Evolutionary conservation across 1,284 basidiomycete genomes (phyloP).

Genomic region (Ganoderma multipileum): DNA sequence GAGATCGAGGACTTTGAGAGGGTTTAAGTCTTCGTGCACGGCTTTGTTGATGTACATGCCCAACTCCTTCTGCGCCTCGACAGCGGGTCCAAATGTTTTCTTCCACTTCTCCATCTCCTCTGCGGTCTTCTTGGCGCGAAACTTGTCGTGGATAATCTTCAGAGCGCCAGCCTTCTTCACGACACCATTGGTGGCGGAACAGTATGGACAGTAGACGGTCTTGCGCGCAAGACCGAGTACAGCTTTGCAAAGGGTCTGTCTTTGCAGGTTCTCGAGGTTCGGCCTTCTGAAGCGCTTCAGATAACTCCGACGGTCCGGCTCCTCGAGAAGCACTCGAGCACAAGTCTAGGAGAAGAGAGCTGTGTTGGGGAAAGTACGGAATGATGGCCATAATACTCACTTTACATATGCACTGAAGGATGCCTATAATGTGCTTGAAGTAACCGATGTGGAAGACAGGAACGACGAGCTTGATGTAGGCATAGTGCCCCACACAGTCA

Average conservation of each 20-base stretch:
- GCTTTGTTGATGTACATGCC: conserved; percentile 89
- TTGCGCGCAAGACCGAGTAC: conserved; percentile 92
- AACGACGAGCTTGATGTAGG: conserved; percentile 94
- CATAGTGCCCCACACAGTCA: conserved; percentile 98
- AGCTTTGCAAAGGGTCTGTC: conserved; percentile 87
- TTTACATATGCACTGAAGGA: conserved; percentile 97
- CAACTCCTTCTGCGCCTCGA: conserved; percentile 90
- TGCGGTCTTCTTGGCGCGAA: conserved; percentile 92
- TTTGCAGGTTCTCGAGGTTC: conserved; percentile 93
- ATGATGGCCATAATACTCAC: not conserved
- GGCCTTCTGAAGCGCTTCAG: conserved; percentile 91
- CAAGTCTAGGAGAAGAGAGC: conserved; percentile 70
- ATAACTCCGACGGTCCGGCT: conserved; percentile 84
- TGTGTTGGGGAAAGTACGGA: not conserved
- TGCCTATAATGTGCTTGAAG: conserved; percentile 94
- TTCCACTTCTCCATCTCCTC: conserved; percentile 92
- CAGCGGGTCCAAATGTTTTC: conserved; percentile 82
- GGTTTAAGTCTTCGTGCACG: conserved; percentile 93
- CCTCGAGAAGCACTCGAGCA: conserved; percentile 91
- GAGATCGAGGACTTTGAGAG: conserved; percentile 91
- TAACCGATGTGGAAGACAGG: conserved; percentile 99
- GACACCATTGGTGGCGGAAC: conserved; percentile 91
- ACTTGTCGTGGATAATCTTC: conserved; percentile 98
- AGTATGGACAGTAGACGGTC: conserved; percentile 92
- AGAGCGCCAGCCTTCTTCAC: conserved; percentile 97